Conservation (phyloP, 2,329 filamentous ascomycete species). For the Colletotrichum sp. region DNA sequence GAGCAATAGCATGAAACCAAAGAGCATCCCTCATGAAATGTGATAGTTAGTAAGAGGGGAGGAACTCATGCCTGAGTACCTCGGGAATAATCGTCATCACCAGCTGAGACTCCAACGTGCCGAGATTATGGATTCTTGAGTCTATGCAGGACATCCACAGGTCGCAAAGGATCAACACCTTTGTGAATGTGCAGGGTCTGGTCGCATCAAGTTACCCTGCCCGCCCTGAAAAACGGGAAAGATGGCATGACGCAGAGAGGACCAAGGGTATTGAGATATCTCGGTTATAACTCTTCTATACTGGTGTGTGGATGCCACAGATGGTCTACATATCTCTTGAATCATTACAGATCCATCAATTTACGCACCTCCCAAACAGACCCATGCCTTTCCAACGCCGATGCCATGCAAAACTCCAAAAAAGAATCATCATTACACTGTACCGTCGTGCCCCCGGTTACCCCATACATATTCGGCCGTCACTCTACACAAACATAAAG, state of each 20-base stretch:
- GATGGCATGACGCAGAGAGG: background rate
- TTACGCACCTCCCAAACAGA: background rate
- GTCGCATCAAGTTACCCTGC: background rate
- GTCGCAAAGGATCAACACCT: background rate
- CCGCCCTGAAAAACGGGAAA: background rate
- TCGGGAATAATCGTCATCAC: background rate
- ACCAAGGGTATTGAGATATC: background rate
- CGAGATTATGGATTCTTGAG: background rate
- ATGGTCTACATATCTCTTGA: background rate
- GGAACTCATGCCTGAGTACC: background rate
- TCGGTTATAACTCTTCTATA: background rate
- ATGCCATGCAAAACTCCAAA: slow-evolving; percentile 16
- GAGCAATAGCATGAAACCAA: background rate
- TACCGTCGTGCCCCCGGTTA: background rate
- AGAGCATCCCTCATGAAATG: background rate
- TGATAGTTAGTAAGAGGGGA: background rate
- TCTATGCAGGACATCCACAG: background rate
- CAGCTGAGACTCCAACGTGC: background rate
- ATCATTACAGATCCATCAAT: background rate
- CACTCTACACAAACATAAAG: background rate
- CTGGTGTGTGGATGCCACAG: background rate
- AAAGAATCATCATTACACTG: background rate
- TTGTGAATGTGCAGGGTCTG: background rate
- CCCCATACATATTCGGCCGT: background rate
- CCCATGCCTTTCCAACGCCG: slow-evolving; percentile 1